These are phyloP conservation scores for Aspergillus glaucus DNA, from an alignment of 2,329 filamentous ascomycete species.

Conservation along the genomic window DNA sequence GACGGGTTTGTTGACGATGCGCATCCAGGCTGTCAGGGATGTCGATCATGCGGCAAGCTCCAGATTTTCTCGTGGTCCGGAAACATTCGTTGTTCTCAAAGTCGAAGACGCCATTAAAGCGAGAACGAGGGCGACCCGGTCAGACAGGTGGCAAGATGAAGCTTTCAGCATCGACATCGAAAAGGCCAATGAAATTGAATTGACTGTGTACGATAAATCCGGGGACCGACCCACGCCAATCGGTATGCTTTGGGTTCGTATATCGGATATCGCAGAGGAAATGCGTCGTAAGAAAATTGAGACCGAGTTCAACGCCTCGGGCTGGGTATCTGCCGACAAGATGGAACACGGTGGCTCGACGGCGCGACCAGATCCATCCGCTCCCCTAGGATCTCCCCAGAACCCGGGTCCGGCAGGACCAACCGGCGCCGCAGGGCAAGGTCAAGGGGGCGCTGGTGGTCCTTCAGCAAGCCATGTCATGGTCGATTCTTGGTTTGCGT, in stretches of 20 bases:
- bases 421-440: conserved; percentile 20
- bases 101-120: conserved; percentile 91
- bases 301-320: conserved; percentile 85
- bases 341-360: conserved; percentile 61
- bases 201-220: conserved; percentile 95
- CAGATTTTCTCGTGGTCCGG: conserved; percentile 80
- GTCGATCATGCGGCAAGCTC: conserved; percentile 84
- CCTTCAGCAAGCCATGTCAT: conserved; percentile 30
- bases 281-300: conserved; percentile 97
- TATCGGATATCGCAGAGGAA: conserved; percentile 95
- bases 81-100: conserved; percentile 94
- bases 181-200: conserved; percentile 96
- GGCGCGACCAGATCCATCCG: conserved; percentile 49
- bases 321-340: conserved; percentile 95
- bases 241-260: conserved; percentile 89
- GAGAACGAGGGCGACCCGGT: conserved; percentile 76
- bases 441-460: conserved; percentile 26
- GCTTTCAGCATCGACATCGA: conserved; percentile 89
- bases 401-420: conserved; percentile 17
- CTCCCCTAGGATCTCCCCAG: conserved; percentile 38
- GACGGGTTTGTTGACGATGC: conserved; percentile 79
- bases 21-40: conserved; percentile 82
- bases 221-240: conserved; percentile 87
- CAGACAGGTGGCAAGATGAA: conserved; percentile 87
- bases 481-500: conserved; percentile 93